phyloP scores from a whole-genome alignment of 306 rosid genomes.

The Ammopiptanthus mongolicus region DNA sequence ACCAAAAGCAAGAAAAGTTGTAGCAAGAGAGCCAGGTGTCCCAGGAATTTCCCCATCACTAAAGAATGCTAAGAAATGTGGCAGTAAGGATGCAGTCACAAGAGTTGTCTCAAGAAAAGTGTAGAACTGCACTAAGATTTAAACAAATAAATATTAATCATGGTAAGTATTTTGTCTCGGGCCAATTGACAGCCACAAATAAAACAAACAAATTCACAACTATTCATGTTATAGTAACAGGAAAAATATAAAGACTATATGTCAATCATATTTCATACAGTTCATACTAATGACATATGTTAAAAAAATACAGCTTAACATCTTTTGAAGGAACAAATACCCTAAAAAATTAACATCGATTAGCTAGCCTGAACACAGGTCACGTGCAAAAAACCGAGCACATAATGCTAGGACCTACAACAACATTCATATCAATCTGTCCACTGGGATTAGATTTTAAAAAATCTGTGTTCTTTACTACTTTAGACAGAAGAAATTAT shows the following conservation, averaged over 20 bases:
- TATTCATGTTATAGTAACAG: not conserved
- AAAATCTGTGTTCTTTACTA: not conserved
- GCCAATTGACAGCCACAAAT: not conserved
- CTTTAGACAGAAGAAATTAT: not conserved
- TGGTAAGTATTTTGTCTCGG: not conserved
- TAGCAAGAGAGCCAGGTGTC: constrained; percentile 93
- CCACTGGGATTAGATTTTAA: not conserved
- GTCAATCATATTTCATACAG: not conserved
- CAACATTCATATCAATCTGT: not conserved
- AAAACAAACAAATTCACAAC: constrained; percentile 10
- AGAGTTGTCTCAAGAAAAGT: constrained; percentile 93
- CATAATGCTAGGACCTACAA: not conserved
- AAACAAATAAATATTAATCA: constrained; percentile 14
- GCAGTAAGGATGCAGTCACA: constrained; percentile 80
- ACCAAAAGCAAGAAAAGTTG: constrained; percentile 98
- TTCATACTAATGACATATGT: not conserved
- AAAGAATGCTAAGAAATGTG: constrained; percentile 84
- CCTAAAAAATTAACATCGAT: not conserved
- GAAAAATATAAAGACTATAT: constrained; percentile 4
- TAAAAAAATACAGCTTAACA: not conserved
- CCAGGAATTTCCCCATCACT: constrained; percentile 96
- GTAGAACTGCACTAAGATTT: constrained; percentile 70
- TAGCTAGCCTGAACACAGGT: not conserved
- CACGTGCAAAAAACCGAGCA: not conserved
- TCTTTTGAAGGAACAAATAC: not conserved